These are phyloP conservation scores for Hymenoscyphus scutula DNA, from an alignment of 2,329 filamentous ascomycete genomes.

Conservation along the genomic window DNA sequence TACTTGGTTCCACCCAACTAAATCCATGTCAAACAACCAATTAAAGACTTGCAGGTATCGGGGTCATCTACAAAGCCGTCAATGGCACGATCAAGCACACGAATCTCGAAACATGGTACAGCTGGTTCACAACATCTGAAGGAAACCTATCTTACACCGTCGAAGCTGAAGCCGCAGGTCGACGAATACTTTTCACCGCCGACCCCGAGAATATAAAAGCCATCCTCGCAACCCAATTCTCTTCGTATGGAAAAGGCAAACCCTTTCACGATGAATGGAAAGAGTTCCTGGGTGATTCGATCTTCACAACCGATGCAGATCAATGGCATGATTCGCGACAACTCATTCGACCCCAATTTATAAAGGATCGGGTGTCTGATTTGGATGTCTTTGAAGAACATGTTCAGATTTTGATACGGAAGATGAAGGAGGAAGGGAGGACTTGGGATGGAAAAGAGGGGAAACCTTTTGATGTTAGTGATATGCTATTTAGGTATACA, in stretches of 20 bases:
- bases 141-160: constrained; percentile 49
- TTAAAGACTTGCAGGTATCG: constrained; percentile 51
- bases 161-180: constrained; percentile 45
- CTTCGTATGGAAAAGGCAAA: constrained; percentile 78
- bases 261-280: constrained; percentile 73
- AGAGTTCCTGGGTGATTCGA: constrained; percentile 71
- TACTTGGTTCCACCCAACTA: background rate
- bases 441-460: constrained; percentile 49
- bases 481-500: constrained; percentile 81
- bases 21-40: background rate
- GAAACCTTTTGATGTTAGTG: constrained; percentile 64
- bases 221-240: constrained; percentile 82
- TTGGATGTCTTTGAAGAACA: constrained; percentile 79
- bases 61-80: constrained; percentile 60
- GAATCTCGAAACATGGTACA: constrained; percentile 61
- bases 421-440: constrained; percentile 60
- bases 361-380: constrained; percentile 79
- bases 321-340: constrained; percentile 79
- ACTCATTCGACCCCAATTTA: constrained; percentile 81
- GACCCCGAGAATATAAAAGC: constrained; percentile 92
- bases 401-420: constrained; percentile 67
- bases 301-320: constrained; percentile 77
- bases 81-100: constrained; percentile 50
- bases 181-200: constrained; percentile 60
- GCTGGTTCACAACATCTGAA: constrained; percentile 46